phyloP scores from a whole-genome alignment of 2,329 filamentous ascomycete species.

The Plectosphaerella plurivora region DNA sequence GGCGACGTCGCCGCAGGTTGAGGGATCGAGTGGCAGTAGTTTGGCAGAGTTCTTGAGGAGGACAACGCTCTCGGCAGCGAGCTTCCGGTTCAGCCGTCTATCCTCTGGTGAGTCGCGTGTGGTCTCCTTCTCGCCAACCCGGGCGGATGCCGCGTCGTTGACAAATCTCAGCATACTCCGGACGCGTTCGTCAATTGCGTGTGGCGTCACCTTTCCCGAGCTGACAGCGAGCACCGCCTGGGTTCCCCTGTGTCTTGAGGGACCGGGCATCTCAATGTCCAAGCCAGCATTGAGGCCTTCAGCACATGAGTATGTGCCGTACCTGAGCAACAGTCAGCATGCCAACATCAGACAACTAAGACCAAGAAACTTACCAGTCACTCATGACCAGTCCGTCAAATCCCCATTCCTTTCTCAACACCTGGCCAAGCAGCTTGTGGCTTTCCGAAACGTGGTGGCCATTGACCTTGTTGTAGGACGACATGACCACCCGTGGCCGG shows the following conservation, averaged over 20 bases:
- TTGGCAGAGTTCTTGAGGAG: conserved; percentile 2
- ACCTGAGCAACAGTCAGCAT: conserved; percentile 9
- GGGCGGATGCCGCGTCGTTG: conserved; percentile 11
- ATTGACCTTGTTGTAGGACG: conserved; percentile 51
- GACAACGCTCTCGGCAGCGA: conserved; percentile 4
- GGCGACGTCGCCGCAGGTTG: neutral
- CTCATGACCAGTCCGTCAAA: conserved; percentile 10
- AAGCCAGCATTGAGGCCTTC: conserved; percentile 15
- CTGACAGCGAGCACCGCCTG: conserved; percentile 1
- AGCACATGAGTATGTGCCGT: conserved; percentile 21
- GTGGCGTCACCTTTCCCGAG: conserved; percentile 2
- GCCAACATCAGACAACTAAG: neutral
- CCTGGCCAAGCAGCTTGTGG: conserved; percentile 1
- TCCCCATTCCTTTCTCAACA: conserved; percentile 8
- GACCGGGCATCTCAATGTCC: conserved; percentile 33
- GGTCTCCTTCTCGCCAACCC: neutral
- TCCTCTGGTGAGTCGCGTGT: conserved; percentile 1
- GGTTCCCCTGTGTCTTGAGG: neutral
- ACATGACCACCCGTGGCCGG: conserved; percentile 53
- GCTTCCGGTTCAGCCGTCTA: neutral
- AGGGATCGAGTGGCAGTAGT: neutral
- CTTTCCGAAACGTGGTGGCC: conserved; percentile 24
- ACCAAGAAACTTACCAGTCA: conserved; percentile 5
- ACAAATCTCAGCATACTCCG: conserved; percentile 24
- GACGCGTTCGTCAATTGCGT: conserved; percentile 9